Percentiles rank a stretch among this genome's conserved stretches.
Conservation (phyloP, 1,284 basidiomycete genomes). For the Rhodotorula sp. region DNA sequence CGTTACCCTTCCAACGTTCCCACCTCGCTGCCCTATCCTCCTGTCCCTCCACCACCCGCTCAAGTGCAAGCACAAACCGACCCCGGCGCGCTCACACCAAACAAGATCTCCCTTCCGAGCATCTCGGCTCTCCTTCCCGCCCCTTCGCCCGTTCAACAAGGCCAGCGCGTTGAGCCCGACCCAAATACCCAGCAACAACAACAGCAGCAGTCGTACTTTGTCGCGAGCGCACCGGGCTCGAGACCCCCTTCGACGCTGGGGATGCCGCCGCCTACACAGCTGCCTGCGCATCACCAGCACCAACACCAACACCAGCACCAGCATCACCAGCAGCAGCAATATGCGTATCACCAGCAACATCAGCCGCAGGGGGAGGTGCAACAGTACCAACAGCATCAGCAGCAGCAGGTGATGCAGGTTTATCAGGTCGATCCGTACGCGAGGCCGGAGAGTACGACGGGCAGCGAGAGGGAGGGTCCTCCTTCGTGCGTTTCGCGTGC, state of each 20-base stretch:
- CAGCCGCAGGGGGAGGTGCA: neutral
- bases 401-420: neutral
- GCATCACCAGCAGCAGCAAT: conserved; percentile 1
- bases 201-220: neutral
- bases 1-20: neutral
- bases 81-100: conserved; percentile 5
- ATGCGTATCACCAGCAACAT: neutral
- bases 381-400: neutral
- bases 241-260: neutral
- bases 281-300: neutral
- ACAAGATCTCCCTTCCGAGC: conserved; percentile 25
- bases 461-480: conserved; percentile 5
- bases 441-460: neutral
- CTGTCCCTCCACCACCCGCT: neutral
- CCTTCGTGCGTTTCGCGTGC: conserved; percentile 7
- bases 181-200: neutral
- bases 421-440: conserved; percentile 6
- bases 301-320: neutral
- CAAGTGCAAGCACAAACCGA: neutral
- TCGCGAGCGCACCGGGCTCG: neutral
- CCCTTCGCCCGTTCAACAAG: conserved; percentile 2
- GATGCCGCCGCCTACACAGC: neutral
- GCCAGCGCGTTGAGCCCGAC: neutral
- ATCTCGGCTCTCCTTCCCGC: conserved; percentile 28
- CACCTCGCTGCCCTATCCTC: neutral